phyloP scores from a whole-genome alignment of 139 green algal species.

The Auxenochlorella pyrenoidosa region DNA sequence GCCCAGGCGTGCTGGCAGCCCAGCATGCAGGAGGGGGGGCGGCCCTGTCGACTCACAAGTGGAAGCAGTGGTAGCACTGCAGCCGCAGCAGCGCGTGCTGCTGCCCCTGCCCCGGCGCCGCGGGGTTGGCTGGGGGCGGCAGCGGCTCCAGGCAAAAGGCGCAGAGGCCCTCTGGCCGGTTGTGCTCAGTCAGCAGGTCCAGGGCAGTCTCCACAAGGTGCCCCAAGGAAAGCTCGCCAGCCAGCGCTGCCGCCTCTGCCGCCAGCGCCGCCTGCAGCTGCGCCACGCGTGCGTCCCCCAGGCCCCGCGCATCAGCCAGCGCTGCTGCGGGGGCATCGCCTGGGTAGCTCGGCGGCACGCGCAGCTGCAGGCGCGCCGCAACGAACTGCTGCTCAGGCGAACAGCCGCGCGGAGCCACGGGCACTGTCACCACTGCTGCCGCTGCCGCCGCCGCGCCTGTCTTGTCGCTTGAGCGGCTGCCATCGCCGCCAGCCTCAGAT shows the following conservation, averaged over 20 bases:
- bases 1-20: background rate
- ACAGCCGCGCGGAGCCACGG: background rate
- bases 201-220: constrained; percentile 25
- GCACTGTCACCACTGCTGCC: background rate
- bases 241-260: background rate
- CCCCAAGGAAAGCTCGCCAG: constrained; percentile 32
- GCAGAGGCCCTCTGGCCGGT: constrained; percentile 33
- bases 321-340: background rate
- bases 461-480: background rate
- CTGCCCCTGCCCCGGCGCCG: background rate
- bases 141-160: constrained; percentile 39
- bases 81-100: constrained; percentile 6
- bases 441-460: background rate
- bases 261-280: background rate
- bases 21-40: background rate
- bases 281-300: background rate
- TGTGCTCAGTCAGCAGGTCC: constrained; percentile 28
- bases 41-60: background rate
- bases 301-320: constrained; percentile 21
- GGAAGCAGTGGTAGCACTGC: constrained; percentile 43
- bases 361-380: constrained; percentile 1
- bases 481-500: background rate
- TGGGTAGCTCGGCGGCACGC: constrained; percentile 10
- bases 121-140: background rate
- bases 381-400: background rate